Conservation (phyloP, 257 asterid genomes). For the Coffea eugenioides region DNA sequence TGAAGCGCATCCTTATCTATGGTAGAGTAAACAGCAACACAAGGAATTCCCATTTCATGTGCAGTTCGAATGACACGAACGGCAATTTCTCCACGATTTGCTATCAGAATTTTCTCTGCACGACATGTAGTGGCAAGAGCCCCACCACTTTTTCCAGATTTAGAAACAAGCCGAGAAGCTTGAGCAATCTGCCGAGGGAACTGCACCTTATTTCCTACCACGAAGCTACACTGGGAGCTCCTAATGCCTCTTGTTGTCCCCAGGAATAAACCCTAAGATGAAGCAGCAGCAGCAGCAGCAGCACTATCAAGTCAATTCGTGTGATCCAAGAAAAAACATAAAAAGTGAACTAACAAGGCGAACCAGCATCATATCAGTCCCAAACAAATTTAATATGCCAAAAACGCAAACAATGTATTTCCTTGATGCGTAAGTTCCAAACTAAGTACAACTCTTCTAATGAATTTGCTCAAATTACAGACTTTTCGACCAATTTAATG, state of each 20-base stretch:
- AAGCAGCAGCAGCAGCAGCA: constrained; percentile 9
- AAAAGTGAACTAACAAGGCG: not conserved
- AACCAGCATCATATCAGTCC: not conserved
- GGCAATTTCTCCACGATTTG: constrained; percentile 98
- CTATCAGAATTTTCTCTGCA: constrained; percentile 80
- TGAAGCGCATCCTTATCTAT: constrained; percentile 97
- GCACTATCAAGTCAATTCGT: constrained; percentile 9
- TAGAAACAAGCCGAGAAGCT: constrained; percentile 41
- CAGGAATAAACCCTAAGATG: constrained; percentile 60
- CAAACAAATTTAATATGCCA: not conserved
- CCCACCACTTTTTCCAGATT: constrained; percentile 57
- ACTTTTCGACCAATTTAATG: not conserved
- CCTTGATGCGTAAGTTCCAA: not conserved
- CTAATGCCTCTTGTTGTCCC: constrained; percentile 51
- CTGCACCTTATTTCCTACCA: constrained; percentile 58
- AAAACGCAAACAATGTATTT: not conserved
- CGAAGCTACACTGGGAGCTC: constrained; percentile 83
- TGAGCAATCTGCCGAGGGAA: constrained; percentile 56
- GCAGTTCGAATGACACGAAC: constrained; percentile 97
- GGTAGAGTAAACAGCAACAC: constrained; percentile 96
- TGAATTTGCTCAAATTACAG: not conserved
- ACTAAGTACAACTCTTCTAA: not conserved
- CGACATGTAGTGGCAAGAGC: constrained; percentile 67
- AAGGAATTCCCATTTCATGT: constrained; percentile 98
- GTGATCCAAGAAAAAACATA: not conserved